These are phyloP conservation scores for Xylaria sp. DNA, from an alignment of 2,329 filamentous ascomycete species.

Conservation along the genomic window DNA sequence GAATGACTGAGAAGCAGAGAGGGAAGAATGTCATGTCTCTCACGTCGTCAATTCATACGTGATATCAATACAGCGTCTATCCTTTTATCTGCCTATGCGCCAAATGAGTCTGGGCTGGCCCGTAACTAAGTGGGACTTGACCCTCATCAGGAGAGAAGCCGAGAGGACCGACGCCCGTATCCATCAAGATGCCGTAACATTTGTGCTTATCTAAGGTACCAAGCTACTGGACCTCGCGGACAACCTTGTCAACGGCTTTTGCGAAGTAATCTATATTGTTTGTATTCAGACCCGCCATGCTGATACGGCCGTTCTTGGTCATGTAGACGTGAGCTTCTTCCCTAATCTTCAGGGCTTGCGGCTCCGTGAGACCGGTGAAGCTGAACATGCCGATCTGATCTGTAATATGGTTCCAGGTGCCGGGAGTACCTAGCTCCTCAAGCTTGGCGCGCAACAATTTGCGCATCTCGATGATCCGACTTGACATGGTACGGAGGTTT, in stretches of 20 bases:
- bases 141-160: conserved; percentile 21
- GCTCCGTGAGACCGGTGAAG: conserved; percentile 82
- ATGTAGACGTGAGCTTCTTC: conserved; percentile 83
- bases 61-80: conserved; percentile 25
- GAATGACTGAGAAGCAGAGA: background rate
- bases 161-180: conserved; percentile 23
- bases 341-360: conserved; percentile 76
- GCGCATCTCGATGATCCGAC: conserved; percentile 93
- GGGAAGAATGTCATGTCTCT: conserved; percentile 5
- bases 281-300: conserved; percentile 97
- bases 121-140: conserved; percentile 34
- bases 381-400: conserved; percentile 99
- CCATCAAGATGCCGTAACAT: conserved; percentile 21
- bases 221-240: conserved; percentile 61
- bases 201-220: background rate
- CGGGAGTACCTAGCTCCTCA: conserved; percentile 85
- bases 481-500: conserved; percentile 92
- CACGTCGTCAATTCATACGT: conserved; percentile 26
- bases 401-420: conserved; percentile 96
- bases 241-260: conserved; percentile 85
- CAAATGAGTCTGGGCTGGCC: conserved; percentile 30
- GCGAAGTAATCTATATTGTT: conserved; percentile 94
- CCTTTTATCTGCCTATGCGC: conserved; percentile 20
- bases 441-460: conserved; percentile 79
- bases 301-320: conserved; percentile 98